Percentiles rank a stretch among this genome's conserved stretches.
Evolutionary conservation across 352 stramenopile species (phyloP).

Genomic region (Globisporangium spiculum): DNA sequence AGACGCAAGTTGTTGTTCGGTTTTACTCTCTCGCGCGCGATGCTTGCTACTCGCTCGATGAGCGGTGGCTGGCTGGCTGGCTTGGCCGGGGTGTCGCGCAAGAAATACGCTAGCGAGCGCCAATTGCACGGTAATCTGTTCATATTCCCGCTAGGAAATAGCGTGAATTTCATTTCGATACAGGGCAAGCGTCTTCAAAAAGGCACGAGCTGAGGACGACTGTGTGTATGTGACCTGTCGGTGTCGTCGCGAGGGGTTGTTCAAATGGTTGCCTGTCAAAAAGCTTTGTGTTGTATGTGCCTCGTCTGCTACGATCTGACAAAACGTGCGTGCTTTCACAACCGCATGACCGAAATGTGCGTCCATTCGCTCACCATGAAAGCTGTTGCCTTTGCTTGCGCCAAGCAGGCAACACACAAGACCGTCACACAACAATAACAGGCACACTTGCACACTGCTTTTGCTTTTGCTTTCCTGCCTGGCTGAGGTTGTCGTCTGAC

Average conservation of each 20-base stretch:
- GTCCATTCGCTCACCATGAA: neutral
- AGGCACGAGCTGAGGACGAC: neutral
- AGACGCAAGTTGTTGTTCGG: neutral
- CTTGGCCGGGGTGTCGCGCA: neutral
- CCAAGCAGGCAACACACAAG: neutral
- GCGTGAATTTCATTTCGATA: constrained; percentile 1
- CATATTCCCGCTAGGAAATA: constrained; percentile 1
- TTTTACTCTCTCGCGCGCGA: constrained; percentile 6
- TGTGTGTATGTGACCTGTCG: neutral
- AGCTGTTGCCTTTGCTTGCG: too few species aligned
- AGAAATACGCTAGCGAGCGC: neutral
- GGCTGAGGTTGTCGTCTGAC: neutral
- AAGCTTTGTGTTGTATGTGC: neutral
- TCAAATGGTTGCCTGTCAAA: neutral
- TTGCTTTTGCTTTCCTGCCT: too few species aligned
- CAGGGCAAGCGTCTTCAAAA: too few species aligned
- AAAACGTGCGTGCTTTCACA: constrained; percentile 9
- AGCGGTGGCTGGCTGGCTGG: neutral
- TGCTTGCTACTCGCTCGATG: neutral
- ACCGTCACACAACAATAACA: neutral
- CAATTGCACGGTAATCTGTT: neutral
- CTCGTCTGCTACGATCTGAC: constrained; percentile 5
- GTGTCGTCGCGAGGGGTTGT: neutral
- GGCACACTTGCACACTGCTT: too few species aligned
- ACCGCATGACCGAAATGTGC: constrained; percentile 4